Evolutionary conservation across 805 yeast species (phyloP).

Genomic region (Brettanomyces nanus): DNA sequence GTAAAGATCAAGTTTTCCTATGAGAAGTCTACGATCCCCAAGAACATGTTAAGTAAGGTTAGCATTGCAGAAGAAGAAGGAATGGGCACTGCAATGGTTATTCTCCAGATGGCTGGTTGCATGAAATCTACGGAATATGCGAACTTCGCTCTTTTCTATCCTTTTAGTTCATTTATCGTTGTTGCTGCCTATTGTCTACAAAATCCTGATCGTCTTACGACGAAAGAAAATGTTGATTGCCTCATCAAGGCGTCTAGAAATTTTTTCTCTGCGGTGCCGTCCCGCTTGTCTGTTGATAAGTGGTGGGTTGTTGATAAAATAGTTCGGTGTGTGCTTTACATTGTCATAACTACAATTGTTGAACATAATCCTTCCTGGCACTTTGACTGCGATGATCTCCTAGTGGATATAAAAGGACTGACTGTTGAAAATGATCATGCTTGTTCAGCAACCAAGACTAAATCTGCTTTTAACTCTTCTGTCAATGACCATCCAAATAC

Average conservation of each 20-base stretch:
- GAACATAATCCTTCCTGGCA: conserved; percentile 9
- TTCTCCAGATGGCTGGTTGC: conserved; percentile 13
- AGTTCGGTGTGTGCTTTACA: conserved; percentile 15
- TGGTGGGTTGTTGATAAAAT: conserved; percentile 15
- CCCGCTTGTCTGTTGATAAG: conserved; percentile 4
- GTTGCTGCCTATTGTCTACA: conserved; percentile 21
- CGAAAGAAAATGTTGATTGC: conserved; percentile 18
- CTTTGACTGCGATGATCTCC: conserved; percentile 15
- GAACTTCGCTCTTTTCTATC: conserved; percentile 20
- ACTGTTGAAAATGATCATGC: background rate
- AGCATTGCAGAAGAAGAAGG: conserved; percentile 10
- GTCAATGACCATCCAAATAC: background rate
- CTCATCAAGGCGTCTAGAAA: conserved; percentile 13
- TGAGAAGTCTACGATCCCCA: background rate
- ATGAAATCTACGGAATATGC: conserved; percentile 12
- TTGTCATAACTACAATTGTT: conserved; percentile 14
- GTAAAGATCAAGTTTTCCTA: conserved; percentile 8
- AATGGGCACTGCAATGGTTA: conserved; percentile 20
- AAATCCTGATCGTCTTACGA: conserved; percentile 8
- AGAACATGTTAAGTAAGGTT: background rate
- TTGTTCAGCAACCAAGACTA: background rate
- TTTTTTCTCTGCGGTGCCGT: conserved; percentile 11
- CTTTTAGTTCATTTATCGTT: conserved; percentile 25
- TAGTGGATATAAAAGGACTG: conserved; percentile 10
- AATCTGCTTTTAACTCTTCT: background rate